Conservation (phyloP, 768 basidiomycete species). For the Glaciozyma antarctica region DNA sequence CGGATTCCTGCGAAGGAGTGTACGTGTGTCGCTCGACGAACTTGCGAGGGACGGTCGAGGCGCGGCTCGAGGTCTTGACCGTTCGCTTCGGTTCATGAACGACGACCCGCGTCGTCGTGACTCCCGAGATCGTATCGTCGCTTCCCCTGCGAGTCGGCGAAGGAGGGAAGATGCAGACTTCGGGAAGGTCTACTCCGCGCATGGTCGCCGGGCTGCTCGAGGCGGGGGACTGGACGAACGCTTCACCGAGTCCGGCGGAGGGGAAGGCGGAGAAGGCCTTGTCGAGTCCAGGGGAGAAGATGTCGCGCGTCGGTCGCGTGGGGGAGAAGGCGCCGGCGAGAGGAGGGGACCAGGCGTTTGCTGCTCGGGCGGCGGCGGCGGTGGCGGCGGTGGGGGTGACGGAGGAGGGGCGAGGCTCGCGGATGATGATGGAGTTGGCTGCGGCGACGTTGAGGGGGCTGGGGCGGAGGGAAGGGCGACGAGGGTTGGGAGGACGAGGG, state of each 20-base stretch:
- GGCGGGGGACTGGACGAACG: constrained; percentile 15
- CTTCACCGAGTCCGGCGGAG: constrained; percentile 7
- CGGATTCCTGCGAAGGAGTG: background rate
- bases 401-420: background rate
- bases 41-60: background rate
- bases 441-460: constrained; percentile 19
- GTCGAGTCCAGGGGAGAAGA: background rate
- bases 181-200: constrained; percentile 18
- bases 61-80: background rate
- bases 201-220: constrained; percentile 18
- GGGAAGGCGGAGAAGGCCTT: background rate
- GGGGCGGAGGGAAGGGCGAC: constrained; percentile 20
- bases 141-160: constrained; percentile 10
- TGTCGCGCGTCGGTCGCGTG: background rate
- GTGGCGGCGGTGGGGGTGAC: background rate
- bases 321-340: constrained; percentile 20
- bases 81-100: background rate
- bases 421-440: constrained; percentile 8
- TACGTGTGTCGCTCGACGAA: background rate
- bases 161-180: constrained; percentile 28
- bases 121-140: background rate
- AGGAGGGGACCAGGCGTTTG: constrained; percentile 7
- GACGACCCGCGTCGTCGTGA: background rate
- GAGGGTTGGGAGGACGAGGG: constrained; percentile 15
- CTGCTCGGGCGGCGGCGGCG: background rate